Evolutionary conservation across 176 grass and related monocot species (phyloP).

Genomic region (Canna indica): DNA sequence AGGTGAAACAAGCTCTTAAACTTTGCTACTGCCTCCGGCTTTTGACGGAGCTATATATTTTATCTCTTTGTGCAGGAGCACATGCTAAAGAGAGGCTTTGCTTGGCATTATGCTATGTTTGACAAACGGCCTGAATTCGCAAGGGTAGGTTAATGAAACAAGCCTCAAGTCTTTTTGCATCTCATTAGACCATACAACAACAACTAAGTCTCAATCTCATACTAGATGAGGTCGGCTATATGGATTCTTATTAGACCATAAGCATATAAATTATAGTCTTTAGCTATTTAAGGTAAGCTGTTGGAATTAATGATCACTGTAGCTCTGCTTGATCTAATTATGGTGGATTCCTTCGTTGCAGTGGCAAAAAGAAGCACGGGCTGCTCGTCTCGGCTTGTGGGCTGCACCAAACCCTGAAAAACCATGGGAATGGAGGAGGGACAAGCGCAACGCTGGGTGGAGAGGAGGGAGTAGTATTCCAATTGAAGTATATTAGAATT

Average conservation of each 20-base stretch:
- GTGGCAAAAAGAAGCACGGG: constrained; percentile 43
- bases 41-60: too few species aligned
- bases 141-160: constrained; percentile 17
- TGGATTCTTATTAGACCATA: too few species aligned
- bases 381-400: constrained; percentile 33
- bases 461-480: constrained; percentile 11
- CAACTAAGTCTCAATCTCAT: too few species aligned
- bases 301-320: too few species aligned
- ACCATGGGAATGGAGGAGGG: constrained; percentile 61
- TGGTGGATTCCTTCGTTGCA: constrained; percentile 16
- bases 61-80: not conserved
- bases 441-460: constrained; percentile 15
- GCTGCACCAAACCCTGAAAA: constrained; percentile 35
- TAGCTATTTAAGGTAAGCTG: too few species aligned
- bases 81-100: constrained; percentile 28
- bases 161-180: not conserved
- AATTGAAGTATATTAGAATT: constrained; percentile 22
- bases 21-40: too few species aligned
- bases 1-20: constrained; percentile 25
- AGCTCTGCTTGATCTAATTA: not conserved
- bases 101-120: constrained; percentile 23
- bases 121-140: constrained; percentile 37
- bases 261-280: too few species aligned
- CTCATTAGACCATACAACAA: too few species aligned
- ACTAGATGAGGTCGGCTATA: too few species aligned